Evolutionary conservation across 148 eudicot species (phyloP), one percentile per base, ranked within the genome.

Genomic region (Suaeda aralocaspica): DNA sequence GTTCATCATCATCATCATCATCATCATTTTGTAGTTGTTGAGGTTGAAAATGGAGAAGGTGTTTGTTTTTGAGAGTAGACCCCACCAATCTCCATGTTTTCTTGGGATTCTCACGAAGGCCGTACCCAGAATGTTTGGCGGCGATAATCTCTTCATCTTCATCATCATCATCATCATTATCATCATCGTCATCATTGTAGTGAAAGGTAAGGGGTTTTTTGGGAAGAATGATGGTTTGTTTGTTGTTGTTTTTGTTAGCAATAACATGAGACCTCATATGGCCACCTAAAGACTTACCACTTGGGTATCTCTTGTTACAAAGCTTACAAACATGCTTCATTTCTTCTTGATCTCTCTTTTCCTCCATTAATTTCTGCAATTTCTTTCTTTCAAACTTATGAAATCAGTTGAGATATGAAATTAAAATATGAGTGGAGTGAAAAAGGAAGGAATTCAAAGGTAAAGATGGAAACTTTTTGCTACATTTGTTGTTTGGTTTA

Each of bases 231-330:
- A 72, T 34, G 18, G 26, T 29, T 46, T 66, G 72, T 36, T 61
- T 55, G 9, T 67, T 72, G 12, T 46, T 19, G 62, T 84, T 74
- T 73, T 82, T 36, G 8, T 36, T 82, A n/a, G 84, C 81, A 28
- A 81, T 75, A 1, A 80, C 83, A 79, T 92, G 96, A 74, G 92
- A 87, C 88, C 96, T 89, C 87, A 86, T 89, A 74, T 87, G 95
- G 28, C 95, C 97, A 9, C 95, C 97, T 45, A 91, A 70, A n/a
- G 92, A 84, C 72, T 87, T 87, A 24, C 92, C 95, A 82, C 86
- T 82, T 39, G 90, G 88, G 74, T 55, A 92, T 50, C 77, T 81
- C 62, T 84, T 89, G 72, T 72, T 66, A 57, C 97, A 92, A 2
- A 84, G 79, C 72, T 73, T 87, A 77, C 97, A 92, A 5, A 84